Conservation (phyloP, 306 rosid genomes). For the Quercus dentata region DNA sequence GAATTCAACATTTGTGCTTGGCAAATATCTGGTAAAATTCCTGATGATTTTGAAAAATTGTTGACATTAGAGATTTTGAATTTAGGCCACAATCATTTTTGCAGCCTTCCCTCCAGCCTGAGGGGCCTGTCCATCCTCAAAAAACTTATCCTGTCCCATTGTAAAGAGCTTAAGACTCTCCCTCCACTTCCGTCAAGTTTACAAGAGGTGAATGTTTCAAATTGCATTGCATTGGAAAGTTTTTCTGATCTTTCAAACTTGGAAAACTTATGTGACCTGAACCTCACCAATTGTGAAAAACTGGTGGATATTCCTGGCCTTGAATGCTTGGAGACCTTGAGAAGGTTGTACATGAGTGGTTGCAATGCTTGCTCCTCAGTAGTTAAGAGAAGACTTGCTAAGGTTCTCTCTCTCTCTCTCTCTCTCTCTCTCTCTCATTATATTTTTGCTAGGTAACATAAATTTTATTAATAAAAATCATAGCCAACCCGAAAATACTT, state of each 20-base stretch:
- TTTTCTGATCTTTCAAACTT: slow-evolving; percentile 50
- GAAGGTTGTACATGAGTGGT: slow-evolving; percentile 42
- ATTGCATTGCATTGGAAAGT: slow-evolving; percentile 44
- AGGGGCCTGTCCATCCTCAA: slow-evolving; percentile 45
- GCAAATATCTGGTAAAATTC: slow-evolving; percentile 51
- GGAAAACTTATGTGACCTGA: slow-evolving; percentile 37
- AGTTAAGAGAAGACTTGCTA: slow-evolving; percentile 41
- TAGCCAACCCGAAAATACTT: background rate
- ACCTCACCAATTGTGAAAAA: slow-evolving; percentile 53
- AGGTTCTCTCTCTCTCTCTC: slow-evolving; percentile 38
- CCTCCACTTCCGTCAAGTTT: slow-evolving; percentile 72
- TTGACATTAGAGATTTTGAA: slow-evolving; percentile 41
- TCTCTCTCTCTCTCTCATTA: background rate
- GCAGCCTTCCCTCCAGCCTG: slow-evolving; percentile 62
- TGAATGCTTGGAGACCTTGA: slow-evolving; percentile 55
- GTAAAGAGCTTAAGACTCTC: slow-evolving; percentile 40
- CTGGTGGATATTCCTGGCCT: slow-evolving; percentile 61
- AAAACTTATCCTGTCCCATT: slow-evolving; percentile 34
- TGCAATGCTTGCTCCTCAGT: slow-evolving; percentile 48
- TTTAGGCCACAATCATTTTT: slow-evolving; percentile 39
- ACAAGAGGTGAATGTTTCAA: slow-evolving; percentile 33
- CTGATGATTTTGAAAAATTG: slow-evolving; percentile 57
- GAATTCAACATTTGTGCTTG: slow-evolving; percentile 42
- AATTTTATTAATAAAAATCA: too few species aligned
- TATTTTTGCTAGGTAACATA: too few species aligned